Evolutionary conservation across 148 eudicot species (phyloP), one percentile per base, ranked within the genome.

Genomic region (Drosera capensis): DNA sequence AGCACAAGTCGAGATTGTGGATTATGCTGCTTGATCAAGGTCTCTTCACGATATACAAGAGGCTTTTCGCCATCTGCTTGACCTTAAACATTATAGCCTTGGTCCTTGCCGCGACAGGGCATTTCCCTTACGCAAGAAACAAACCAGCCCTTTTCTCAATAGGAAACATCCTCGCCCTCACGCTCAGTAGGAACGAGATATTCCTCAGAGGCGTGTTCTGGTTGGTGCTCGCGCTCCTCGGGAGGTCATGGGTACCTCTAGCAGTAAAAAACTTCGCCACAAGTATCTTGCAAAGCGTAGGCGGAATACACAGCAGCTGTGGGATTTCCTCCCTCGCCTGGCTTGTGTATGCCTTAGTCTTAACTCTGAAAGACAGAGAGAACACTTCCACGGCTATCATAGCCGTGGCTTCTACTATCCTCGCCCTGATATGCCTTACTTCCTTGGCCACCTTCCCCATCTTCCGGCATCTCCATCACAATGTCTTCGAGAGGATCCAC

Each of bases 291-390:
- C 75, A 73, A 36, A 68, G 68, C n/a, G 63, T 73, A 0, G 75
- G 79, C 0, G 79, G 79, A 20, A 59, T 73, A 17, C 79, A 73
- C 53, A 73, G 79, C 34, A 55, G 75, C 11, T 69, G 75, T 22
- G 79, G 72, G 0, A 1, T 73, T 8, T 73, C 79, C 4, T 69
- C 75, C 19, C 48, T 73, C 5, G 69, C 56, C 1, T 73, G 79
- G 79, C 60, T 73, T 0, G 19, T 54, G 1, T 65, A 69, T 19
- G 64, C 75, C 1, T 14, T 73, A 8, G 43, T 58, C 19, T 57
- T 69, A 17, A 66, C 79, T 23, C 48, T 69, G 0, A 62, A 56
- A 47, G 54, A 73, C 43, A 43, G 49, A 22, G 63, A 62, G 18
- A 59, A 62, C 48, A 62, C 55, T 24, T 53, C 75, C 5, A 34